Base-by-base conservation (phyloP, 306 rosid species). In the Cucurbita pepo region DNA sequence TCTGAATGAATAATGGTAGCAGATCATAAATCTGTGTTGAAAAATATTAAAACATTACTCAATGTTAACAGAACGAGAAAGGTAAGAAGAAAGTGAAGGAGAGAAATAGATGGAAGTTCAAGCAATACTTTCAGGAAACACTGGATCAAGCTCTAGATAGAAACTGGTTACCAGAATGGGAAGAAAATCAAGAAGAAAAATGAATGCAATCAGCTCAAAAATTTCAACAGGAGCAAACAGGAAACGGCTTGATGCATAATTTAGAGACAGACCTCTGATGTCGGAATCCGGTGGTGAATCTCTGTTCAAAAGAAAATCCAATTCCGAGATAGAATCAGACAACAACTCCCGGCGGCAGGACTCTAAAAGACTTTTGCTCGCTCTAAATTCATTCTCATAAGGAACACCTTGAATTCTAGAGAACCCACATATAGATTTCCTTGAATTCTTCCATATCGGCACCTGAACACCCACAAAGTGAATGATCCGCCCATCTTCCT, bases 381-480 rank as follows among this genome's bases (percentile, higher is more conserved):
- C 73, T 75, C 58, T 62, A 10, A 83, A 75, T 18, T 72, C 85
- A 8, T 77, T 84, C 22, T 60, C 82, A 0, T 75, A 25, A 57
- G 76, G 75, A 47, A 38, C 45, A 71, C 43, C 82, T 22, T 81
- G 84, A 55, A 58, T 77, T 72, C 80, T 80, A 8, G 60, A 38
- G 50, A 53, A 53, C 74, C 76, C 82, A 74, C 81, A 45, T 40
- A 65, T 73, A 21, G 79, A 72, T 48, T 75, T 41, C 82, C 83
- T 63, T 47, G 71, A 54, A 58, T 66, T 74, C 74, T 75, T 76
- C 56, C 37, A 36, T 62, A 89, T 45, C 3, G 92, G 96, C 7
- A 91, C 87, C 80, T 94, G 99, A 80, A 91, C 96, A 22, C 86
- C 96, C 45, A 94, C 86, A 41, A 94, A 94, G 73, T 91, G 90